A percentile compares a stretch with the other conserved stretches of the same genome.
phyloP scores from a whole-genome alignment of 306 rosid genomes.

The Corylus americana region DNA sequence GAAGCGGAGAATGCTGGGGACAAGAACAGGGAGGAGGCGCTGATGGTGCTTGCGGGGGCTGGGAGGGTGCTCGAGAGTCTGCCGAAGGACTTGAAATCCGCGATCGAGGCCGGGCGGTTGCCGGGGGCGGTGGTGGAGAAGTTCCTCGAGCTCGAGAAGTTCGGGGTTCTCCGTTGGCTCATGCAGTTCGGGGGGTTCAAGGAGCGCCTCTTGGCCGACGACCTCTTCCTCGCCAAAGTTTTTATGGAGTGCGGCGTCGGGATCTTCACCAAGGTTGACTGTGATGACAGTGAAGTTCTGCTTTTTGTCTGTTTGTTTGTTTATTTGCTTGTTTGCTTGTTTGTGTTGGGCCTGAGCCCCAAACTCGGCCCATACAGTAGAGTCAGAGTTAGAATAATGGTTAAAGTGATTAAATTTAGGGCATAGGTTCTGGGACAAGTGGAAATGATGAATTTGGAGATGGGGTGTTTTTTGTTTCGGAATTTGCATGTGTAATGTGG shows the following conservation, averaged over 20 bases:
- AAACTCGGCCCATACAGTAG: too few relatives aligned
- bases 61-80: conserved; percentile 66
- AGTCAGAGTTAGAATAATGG: too few relatives aligned
- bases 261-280: conserved; percentile 77
- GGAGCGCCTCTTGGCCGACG: conserved; percentile 92
- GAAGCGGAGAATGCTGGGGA: conserved; percentile 41
- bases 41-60: conserved; percentile 62
- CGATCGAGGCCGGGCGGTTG: conserved; percentile 70
- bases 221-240: conserved; percentile 80
- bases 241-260: conserved; percentile 96
- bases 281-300: too few relatives aligned
- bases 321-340: neutral
- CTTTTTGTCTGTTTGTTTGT: neutral
- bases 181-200: conserved; percentile 77
- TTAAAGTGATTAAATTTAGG: too few relatives aligned
- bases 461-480: too few relatives aligned
- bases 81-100: conserved; percentile 77
- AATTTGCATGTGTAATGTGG: neutral
- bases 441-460: too few relatives aligned
- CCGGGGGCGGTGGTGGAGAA: conserved; percentile 70
- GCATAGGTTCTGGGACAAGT: too few relatives aligned
- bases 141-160: conserved; percentile 72
- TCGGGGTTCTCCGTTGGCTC: conserved; percentile 66
- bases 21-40: conserved; percentile 48
- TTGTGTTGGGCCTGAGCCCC: too few relatives aligned